Evolutionary conservation across 495 filamentous ascomycete genomes (phyloP).

Genomic region (Xanthoparmelia taractica): DNA sequence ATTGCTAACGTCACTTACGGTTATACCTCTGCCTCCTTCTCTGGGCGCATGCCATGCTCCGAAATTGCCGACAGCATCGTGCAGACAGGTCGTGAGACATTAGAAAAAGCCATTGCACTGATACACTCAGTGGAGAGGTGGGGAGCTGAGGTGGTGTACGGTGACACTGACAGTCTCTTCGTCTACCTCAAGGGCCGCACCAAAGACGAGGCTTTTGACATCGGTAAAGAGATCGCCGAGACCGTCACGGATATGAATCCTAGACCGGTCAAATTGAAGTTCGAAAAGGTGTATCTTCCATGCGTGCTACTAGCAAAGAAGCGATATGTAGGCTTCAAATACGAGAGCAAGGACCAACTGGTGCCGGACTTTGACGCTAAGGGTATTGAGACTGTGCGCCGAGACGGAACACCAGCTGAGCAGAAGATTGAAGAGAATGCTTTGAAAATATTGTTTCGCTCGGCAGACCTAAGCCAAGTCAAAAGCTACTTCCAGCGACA

Average conservation of each 20-base stretch:
- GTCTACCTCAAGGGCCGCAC: conserved; percentile 82
- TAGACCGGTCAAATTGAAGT: conserved; percentile 88
- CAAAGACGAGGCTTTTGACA: conserved; percentile 78
- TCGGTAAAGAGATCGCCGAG: conserved; percentile 88
- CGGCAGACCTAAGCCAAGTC: conserved; percentile 79
- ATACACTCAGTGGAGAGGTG: conserved; percentile 82
- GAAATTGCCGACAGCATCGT: conserved; percentile 99
- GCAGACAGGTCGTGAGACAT: conserved; percentile 85
- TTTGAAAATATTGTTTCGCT: conserved; percentile 81
- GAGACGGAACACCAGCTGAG: conserved; percentile 90
- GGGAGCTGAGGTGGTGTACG: conserved; percentile 95
- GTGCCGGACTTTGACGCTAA: conserved; percentile 95
- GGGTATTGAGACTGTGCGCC: conserved; percentile 91
- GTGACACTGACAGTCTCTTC: conserved; percentile 96
- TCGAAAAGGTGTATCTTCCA: conserved; percentile 96
- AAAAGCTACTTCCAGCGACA: conserved; percentile 87
- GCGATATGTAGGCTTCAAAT: conserved; percentile 96
- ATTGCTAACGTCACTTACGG: conserved; percentile 98
- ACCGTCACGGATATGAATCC: conserved; percentile 86
- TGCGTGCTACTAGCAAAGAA: conserved; percentile 94
- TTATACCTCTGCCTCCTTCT: conserved; percentile 92
- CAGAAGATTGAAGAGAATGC: conserved; percentile 97
- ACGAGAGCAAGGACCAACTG: conserved; percentile 67
- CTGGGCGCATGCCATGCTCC: conserved; percentile 92
- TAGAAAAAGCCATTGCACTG: conserved; percentile 86